Evolutionary conservation across 2,329 filamentous ascomycete genomes (phyloP).

Genomic region (Aureobasidium subglaciale): DNA sequence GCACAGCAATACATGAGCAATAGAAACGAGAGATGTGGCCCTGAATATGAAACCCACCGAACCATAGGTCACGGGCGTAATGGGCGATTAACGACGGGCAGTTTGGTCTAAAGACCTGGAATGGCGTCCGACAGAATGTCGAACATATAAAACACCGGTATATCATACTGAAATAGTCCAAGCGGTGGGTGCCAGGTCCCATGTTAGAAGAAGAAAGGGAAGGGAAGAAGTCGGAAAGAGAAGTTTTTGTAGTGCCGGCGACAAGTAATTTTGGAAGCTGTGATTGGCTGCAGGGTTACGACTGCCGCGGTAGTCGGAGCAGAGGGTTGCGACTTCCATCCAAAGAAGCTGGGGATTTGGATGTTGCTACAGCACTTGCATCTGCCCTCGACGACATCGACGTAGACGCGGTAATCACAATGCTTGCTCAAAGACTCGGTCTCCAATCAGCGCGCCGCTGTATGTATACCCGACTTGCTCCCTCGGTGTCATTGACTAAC

Average conservation of each 20-base stretch:
- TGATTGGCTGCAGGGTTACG: constrained; percentile 19
- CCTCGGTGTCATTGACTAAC: constrained; percentile 16
- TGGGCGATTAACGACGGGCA: constrained; percentile 49
- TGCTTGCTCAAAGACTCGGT: constrained; percentile 39
- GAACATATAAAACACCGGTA: constrained; percentile 26
- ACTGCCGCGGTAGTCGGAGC: too few species aligned
- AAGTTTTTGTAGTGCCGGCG: background rate
- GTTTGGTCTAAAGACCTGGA: constrained; percentile 38
- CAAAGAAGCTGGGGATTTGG: background rate
- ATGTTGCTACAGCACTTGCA: background rate
- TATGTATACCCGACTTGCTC: constrained; percentile 22
- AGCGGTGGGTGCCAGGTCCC: constrained; percentile 27
- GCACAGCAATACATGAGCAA: too few species aligned
- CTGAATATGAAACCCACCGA: constrained; percentile 48
- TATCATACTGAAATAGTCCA: constrained; percentile 26
- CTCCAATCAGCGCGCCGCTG: constrained; percentile 39
- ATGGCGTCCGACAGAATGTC: constrained; percentile 14
- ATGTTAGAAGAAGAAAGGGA: constrained; percentile 17
- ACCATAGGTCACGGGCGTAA: constrained; percentile 33
- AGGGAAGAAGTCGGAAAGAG: constrained; percentile 15
- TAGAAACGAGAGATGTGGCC: constrained; percentile 35
- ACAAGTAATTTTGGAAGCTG: background rate
- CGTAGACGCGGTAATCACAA: constrained; percentile 22
- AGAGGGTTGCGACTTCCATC: background rate
- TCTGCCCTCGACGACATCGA: background rate